A percentile compares a stretch with the other conserved stretches of the same genome.
Conservation (phyloP, 768 basidiomycete species). For the Xerocomus brunneocitrinus region DNA sequence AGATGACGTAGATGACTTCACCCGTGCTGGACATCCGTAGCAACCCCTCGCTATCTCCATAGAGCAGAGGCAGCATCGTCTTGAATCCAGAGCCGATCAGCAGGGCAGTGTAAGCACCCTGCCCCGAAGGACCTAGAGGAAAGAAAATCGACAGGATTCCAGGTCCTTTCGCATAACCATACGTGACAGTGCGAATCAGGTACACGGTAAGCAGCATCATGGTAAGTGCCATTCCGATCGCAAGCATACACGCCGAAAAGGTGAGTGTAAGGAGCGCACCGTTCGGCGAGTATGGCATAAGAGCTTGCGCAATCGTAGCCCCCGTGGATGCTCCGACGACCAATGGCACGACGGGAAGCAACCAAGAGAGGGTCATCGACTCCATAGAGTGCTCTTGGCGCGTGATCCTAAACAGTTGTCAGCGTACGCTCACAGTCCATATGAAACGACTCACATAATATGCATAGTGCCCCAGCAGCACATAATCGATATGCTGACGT, state of each 20-base stretch:
- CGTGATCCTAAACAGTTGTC: constrained; percentile 40
- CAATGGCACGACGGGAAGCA: constrained; percentile 72
- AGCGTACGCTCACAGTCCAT: constrained; percentile 13
- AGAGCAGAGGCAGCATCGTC: constrained; percentile 32
- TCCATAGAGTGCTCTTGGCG: constrained; percentile 55
- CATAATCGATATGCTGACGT: constrained; percentile 48
- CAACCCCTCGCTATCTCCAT: constrained; percentile 32
- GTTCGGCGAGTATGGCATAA: constrained; percentile 41
- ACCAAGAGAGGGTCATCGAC: constrained; percentile 59
- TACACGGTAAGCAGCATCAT: constrained; percentile 67
- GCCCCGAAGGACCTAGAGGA: constrained; percentile 71
- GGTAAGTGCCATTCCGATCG: constrained; percentile 53
- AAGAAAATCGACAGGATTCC: constrained; percentile 59
- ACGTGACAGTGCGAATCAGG: constrained; percentile 51
- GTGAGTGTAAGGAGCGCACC: constrained; percentile 54
- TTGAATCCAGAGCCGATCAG: constrained; percentile 50
- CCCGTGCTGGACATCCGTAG: constrained; percentile 33
- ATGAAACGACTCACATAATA: constrained; percentile 50
- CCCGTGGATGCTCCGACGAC: constrained; percentile 70
- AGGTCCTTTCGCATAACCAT: constrained; percentile 48
- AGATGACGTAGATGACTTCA: constrained; percentile 41
- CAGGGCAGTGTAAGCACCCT: constrained; percentile 56
- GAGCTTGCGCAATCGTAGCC: constrained; percentile 48
- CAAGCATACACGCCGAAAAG: constrained; percentile 51
- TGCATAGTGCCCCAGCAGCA: constrained; percentile 63